Conservation (phyloP, 225 moss, liverwort and hornwort genomes). For the Neckera pumila region DNA sequence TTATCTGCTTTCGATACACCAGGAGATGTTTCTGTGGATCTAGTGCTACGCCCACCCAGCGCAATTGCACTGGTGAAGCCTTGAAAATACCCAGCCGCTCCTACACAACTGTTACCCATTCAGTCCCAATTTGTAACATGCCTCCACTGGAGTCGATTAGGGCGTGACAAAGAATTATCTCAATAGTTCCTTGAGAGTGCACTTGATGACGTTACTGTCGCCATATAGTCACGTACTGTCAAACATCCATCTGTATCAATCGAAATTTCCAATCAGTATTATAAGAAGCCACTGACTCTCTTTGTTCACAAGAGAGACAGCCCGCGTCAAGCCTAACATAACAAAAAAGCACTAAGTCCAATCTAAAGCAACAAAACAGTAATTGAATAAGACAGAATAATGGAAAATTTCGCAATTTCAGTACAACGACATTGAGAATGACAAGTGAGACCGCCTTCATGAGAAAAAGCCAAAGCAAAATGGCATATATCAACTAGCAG, state of each 20-base stretch:
- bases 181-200: background rate
- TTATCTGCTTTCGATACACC: slow-evolving; percentile 11
- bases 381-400: no score
- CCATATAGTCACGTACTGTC: background rate
- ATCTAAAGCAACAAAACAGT: background rate
- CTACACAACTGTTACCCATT: slow-evolving; percentile 52
- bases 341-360: background rate
- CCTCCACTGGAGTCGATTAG: slow-evolving; percentile 6
- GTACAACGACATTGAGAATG: background rate
- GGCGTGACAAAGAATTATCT: background rate
- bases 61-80: slow-evolving; percentile 34
- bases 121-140: slow-evolving; percentile 32
- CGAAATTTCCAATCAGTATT: background rate
- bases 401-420: background rate
- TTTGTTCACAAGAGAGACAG: background rate
- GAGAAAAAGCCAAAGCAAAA: background rate
- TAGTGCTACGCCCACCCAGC: slow-evolving; percentile 26
- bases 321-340: background rate
- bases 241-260: slow-evolving; percentile 5
- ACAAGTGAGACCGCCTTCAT: background rate
- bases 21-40: slow-evolving; percentile 20
- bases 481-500: background rate
- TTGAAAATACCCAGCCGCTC: slow-evolving; percentile 40
- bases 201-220: background rate
- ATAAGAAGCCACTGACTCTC: background rate